A percentile compares a stretch with the other conserved stretches of the same genome.
Conservation (phyloP, 2,329 filamentous ascomycete species). For the Botrytis pseudocinerea region DNA sequence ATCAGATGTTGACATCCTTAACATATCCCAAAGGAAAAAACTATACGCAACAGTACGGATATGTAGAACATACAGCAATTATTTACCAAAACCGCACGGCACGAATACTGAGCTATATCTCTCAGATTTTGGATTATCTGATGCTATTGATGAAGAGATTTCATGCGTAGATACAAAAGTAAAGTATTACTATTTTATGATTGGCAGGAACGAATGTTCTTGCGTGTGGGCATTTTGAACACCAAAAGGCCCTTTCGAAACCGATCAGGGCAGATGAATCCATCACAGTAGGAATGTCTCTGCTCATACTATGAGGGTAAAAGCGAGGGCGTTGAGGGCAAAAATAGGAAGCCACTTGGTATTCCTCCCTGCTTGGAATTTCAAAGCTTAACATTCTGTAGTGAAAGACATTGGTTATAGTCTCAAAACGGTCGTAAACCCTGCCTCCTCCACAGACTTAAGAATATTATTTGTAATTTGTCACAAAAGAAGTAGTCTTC, state of each 20-base stretch:
- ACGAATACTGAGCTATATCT: too few species aligned
- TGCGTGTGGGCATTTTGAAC: background rate
- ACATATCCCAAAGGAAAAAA: background rate
- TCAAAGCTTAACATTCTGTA: background rate
- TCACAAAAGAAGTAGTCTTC: too few species aligned
- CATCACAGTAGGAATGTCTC: background rate
- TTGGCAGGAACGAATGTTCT: background rate
- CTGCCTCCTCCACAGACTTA: rapidly evolving
- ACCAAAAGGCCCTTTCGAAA: background rate
- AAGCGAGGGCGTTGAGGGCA: background rate
- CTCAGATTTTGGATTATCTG: background rate
- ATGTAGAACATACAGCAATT: background rate
- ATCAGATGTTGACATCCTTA: background rate
- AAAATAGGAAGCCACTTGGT: background rate
- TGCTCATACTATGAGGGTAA: background rate
- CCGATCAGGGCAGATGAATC: too few species aligned
- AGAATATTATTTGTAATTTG: too few species aligned
- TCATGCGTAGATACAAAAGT: background rate
- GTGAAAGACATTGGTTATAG: rapidly evolving
- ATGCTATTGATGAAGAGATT: background rate
- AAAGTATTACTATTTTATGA: background rate
- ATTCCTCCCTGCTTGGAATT: background rate
- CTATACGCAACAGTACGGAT: background rate
- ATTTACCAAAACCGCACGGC: background rate
- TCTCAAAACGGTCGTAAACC: background rate